Conservation (phyloP, 306 rosid species). For the Luffa acutangula region DNA sequence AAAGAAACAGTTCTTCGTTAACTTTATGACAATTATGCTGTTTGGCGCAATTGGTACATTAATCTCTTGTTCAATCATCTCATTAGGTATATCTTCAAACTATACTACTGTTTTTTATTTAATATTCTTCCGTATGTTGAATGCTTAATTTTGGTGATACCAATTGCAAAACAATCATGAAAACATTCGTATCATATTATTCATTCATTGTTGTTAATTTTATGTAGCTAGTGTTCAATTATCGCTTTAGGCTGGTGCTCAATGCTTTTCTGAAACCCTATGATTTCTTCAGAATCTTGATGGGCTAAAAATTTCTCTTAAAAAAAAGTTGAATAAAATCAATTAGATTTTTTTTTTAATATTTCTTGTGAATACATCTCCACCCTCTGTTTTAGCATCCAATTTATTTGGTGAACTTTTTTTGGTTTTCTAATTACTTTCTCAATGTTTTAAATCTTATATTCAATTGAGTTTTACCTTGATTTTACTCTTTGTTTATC, state of each 20-base stretch:
- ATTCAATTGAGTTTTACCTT: not conserved
- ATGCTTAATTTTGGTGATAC: not conserved
- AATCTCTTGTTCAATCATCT: constrained; percentile 61
- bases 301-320: not conserved
- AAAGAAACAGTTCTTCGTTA: constrained; percentile 89
- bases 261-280: not conserved
- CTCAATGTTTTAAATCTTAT: not conserved
- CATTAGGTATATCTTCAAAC: constrained; percentile 46
- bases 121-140: not conserved
- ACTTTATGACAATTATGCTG: constrained; percentile 67
- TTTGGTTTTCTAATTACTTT: not conserved
- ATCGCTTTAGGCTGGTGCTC: not conserved
- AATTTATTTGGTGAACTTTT: not conserved
- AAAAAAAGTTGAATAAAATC: not conserved
- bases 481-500: not conserved
- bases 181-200: not conserved
- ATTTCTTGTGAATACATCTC: not conserved
- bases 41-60: constrained; percentile 95
- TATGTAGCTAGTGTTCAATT: not conserved
- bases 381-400: not conserved
- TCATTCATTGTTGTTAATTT: not conserved
- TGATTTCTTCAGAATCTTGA: not conserved
- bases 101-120: not conserved
- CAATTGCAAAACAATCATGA: not conserved
- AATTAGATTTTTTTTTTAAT: not conserved